Conservation (phyloP, 2,329 filamentous ascomycete genomes). For the Aspergillus glaucus region DNA sequence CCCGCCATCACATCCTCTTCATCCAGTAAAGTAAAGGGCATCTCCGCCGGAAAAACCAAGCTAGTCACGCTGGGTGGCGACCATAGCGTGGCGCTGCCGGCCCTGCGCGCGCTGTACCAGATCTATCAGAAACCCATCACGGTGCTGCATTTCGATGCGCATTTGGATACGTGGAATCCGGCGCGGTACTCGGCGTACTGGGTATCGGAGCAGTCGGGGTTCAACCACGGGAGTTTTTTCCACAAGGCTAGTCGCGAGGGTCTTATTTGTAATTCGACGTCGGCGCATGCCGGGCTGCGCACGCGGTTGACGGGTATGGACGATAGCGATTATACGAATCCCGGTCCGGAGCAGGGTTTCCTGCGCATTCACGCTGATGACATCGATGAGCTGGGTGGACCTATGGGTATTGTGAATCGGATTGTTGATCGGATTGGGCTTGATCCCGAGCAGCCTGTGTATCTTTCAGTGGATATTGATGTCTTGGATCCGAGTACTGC, state of each 20-base stretch:
- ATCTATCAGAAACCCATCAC: slow-evolving; percentile 58
- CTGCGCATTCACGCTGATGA: slow-evolving; percentile 75
- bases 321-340: slow-evolving; percentile 61
- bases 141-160: slow-evolving; percentile 70
- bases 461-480: slow-evolving; percentile 75
- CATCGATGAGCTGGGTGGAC: slow-evolving; percentile 70
- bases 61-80: slow-evolving; percentile 68
- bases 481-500: slow-evolving; percentile 65
- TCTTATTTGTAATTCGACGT: slow-evolving; percentile 65
- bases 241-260: slow-evolving; percentile 80
- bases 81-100: slow-evolving; percentile 64
- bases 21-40: slow-evolving; percentile 22
- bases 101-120: slow-evolving; percentile 59
- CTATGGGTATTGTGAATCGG: slow-evolving; percentile 59
- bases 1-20: slow-evolving; percentile 27
- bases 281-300: slow-evolving; percentile 76
- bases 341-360: slow-evolving; percentile 70
- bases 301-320: slow-evolving; percentile 65
- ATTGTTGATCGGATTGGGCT: slow-evolving; percentile 66
- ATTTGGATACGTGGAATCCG: slow-evolving; percentile 82
- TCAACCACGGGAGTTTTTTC: slow-evolving; percentile 89
- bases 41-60: slow-evolving; percentile 39
- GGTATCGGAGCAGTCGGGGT: slow-evolving; percentile 63
- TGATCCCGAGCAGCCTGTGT: slow-evolving; percentile 65
- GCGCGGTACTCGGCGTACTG: slow-evolving; percentile 70